phyloP scores from a whole-genome alignment of 164 flowering plant genomes.

The Nymphaea colorata region DNA sequence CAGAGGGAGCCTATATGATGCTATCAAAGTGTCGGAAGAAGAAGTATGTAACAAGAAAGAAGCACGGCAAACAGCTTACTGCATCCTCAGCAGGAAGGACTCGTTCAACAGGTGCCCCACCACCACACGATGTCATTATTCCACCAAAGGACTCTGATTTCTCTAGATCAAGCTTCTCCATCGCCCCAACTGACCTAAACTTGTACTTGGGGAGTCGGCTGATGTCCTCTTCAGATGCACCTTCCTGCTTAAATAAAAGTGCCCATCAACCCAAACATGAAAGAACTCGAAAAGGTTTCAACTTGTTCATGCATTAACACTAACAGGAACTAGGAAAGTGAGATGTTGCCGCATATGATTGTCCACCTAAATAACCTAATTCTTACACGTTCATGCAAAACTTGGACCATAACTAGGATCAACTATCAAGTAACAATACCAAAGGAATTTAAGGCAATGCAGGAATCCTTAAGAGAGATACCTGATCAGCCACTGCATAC shows the following conservation, averaged over 20 bases:
- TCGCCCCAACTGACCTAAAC: conserved; percentile 27
- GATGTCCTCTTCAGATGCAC: conserved; percentile 67
- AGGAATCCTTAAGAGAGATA: conserved; percentile 5
- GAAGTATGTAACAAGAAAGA: neutral
- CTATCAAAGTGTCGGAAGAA: neutral
- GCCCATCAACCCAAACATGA: too few relatives aligned
- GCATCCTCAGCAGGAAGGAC: conserved; percentile 49
- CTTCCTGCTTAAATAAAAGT: conserved; percentile 37
- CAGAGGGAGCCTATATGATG: neutral
- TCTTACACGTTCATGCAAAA: too few relatives aligned
- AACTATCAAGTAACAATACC: neutral
- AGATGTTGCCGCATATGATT: too few relatives aligned
- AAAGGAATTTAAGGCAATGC: neutral
- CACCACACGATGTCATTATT: conserved; percentile 46
- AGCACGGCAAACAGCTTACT: conserved; percentile 29
- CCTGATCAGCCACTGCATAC: conserved; percentile 75
- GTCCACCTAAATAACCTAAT: too few relatives aligned
- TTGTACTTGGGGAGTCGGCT: conserved; percentile 44
- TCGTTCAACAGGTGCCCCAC: conserved; percentile 35
- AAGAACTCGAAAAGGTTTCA: too few relatives aligned
- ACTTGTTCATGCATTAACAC: too few relatives aligned
- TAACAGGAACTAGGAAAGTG: too few relatives aligned
- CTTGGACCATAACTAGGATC: too few relatives aligned
- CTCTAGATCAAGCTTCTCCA: conserved; percentile 38
- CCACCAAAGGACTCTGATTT: conserved; percentile 39